Evolutionary conservation across 257 asterid genomes (phyloP), one percentile per base, ranked within the genome.

Genomic region (Cordia subcordata): DNA sequence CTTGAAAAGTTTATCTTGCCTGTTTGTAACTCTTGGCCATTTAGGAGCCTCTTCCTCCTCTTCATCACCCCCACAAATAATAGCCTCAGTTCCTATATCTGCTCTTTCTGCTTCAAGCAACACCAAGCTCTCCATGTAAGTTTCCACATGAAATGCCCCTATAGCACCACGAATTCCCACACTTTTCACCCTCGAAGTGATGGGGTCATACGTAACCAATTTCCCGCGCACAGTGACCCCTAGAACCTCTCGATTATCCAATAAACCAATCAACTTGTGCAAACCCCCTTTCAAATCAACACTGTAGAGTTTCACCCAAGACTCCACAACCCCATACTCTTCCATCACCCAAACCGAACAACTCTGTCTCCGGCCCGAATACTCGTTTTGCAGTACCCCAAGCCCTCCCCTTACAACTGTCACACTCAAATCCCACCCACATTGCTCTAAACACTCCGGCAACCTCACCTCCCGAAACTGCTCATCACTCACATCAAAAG

Each of bases 281-380:
- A 59, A 12, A 5, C 64, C 76, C 42, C 59, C 50, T 1, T 27
- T 62, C 33, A 64, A n/a, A 13, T 17, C 20, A 40, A 67, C 37
- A 4, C 8, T 1, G 13, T 61, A 73, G 20, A 52, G 57, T 47
- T 19, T 65, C 27, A 53, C 58, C 84, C 77, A 79, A 1, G 81
- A 68, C 40, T 62, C 51, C 3, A 5, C 8, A 17, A 68, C 63
- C 4, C 77, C 75, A 21, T 75, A 79, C 4, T 62, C 49, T 56
- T 63, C 53, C 81, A 79, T 79, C 20, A 66, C 68, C 81, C 77
- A 75, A 6, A 79, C 62, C 33, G 51, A 32, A 62, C 65, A 72
- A 13, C 70, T n/a, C 50, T 50, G 37, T 37, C 61, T 35, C 38
- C 55, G 54, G 0, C 56, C 39, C 5, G 63, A 63, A 4, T 58